These are phyloP conservation scores for Adansonia grandidieri DNA, from an alignment of 441 rosid species.

Conservation along the genomic window DNA sequence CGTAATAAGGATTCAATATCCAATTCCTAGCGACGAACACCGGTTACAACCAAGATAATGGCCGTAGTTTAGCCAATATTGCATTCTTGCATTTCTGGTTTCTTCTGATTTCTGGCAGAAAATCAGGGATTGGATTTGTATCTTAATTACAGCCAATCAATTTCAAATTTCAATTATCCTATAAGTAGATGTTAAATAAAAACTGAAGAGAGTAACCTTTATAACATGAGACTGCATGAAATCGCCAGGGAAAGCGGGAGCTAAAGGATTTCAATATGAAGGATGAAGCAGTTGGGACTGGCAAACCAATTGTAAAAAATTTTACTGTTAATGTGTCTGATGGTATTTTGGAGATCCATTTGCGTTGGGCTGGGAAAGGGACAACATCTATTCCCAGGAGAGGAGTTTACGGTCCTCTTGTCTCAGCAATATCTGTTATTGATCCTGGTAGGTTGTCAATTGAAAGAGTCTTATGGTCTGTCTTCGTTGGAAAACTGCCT, in stretches of 20 bases:
- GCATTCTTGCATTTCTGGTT: neutral
- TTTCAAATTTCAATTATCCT: neutral
- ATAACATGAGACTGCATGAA: neutral
- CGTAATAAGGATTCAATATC: neutral
- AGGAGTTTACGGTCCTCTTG: constrained; percentile 55
- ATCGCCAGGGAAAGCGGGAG: constrained; percentile 40
- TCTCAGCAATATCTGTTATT: constrained; percentile 52
- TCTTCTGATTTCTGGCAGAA: neutral
- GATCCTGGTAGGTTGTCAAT: constrained; percentile 31
- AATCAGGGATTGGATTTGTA: neutral
- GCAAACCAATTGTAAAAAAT: constrained; percentile 33
- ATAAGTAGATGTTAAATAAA: neutral
- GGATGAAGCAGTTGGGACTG: constrained; percentile 45
- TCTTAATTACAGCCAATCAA: neutral
- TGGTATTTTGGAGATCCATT: constrained; percentile 45
- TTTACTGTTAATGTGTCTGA: constrained; percentile 39
- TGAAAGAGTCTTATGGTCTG: neutral
- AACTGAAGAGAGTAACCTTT: constrained; percentile 33
- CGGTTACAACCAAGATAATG: neutral
- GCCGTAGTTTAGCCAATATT: neutral
- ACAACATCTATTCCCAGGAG: constrained; percentile 46
- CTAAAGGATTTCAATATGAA: constrained; percentile 48
- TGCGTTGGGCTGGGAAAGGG: constrained; percentile 61
- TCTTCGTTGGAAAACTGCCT: neutral
- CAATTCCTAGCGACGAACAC: neutral